Evolutionary conservation across 2,329 filamentous ascomycete species (phyloP).

Genomic region (Phyllosticta citriasiana): DNA sequence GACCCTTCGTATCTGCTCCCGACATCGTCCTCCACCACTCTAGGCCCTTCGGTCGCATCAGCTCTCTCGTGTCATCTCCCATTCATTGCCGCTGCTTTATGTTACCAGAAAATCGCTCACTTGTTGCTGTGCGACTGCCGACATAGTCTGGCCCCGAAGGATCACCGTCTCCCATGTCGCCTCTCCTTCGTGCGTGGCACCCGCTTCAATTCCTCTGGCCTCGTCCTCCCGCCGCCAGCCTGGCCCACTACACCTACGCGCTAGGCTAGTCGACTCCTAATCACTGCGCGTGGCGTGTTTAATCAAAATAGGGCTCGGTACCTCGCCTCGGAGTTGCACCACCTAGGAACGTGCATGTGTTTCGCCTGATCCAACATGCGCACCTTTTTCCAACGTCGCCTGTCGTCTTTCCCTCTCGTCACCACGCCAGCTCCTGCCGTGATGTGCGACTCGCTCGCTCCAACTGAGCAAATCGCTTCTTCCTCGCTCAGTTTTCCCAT

Average conservation of each 20-base stretch:
- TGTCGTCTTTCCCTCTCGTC: background rate
- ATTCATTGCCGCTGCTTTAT: background rate
- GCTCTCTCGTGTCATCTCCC: background rate
- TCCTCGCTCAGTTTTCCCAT: constrained; percentile 7
- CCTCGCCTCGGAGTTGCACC: background rate
- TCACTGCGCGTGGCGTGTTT: background rate
- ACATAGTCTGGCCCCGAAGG: no score
- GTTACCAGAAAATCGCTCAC: background rate
- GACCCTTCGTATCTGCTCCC: background rate
- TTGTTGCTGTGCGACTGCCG: no score
- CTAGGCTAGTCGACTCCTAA: background rate
- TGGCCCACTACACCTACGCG: no score
- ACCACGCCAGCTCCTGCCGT: constrained; percentile 17
- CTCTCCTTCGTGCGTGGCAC: no score
- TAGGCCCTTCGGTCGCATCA: background rate
- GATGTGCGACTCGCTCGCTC: background rate
- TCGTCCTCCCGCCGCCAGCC: no score
- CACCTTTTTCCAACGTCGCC: background rate
- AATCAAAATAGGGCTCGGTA: background rate
- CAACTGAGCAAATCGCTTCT: constrained; percentile 7
- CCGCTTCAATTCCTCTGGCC: no score
- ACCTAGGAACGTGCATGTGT: background rate
- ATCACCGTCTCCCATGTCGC: no score
- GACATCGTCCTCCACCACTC: background rate
- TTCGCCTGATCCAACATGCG: background rate